Evolutionary conservation across 2,329 filamentous ascomycete genomes (phyloP), one percentile per base, ranked within the genome.

Genomic region (Venturia oleaginea): DNA sequence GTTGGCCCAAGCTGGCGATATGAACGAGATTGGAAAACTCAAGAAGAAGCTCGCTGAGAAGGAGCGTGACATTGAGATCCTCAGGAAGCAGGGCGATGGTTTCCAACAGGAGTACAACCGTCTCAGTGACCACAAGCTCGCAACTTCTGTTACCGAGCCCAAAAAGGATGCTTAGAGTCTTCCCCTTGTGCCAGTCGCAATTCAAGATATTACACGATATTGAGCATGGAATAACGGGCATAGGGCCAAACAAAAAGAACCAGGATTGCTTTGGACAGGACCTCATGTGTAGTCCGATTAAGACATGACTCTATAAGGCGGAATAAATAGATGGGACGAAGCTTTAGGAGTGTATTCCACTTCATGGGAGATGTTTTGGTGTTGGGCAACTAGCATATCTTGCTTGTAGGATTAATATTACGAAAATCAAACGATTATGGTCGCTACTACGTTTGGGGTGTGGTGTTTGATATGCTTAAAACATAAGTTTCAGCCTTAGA

Each of bases 81-180:
- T 97, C 71, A 96, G 95, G 88, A 96, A 95, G 83, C 94, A 99
- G 84, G 85, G 87, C 67, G 85, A 90, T 74, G 90, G 90, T 62
- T 83, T 97, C 66, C 86, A 86, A 76, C 84, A 86, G 74, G 92
- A 95, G 81, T 97, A 97, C 78, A 85, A 90, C 75, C 86, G 87
- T 69, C 82, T 97, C 71, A 87, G 90, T 68, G 92, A 97, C 73
- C 86, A 94, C 81, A 82, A 65, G 42, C 37, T 61, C 32, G 51
- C 38, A 15, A 40, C 55, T 10, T 22, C 84, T 67, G 68, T 72
- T 13, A 72, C 73, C 63, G 77, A 74, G 43, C 77, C 80, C 64
- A 85, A 84, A 79, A 85, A 85, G 76, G 79, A 81, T 34, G 51
- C 51, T 2, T 57, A 57, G 27, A 34, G n/a, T 8, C 6, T 19